phyloP scores from a whole-genome alignment of 805 yeast species.

The Lachancea mirantina region DNA sequence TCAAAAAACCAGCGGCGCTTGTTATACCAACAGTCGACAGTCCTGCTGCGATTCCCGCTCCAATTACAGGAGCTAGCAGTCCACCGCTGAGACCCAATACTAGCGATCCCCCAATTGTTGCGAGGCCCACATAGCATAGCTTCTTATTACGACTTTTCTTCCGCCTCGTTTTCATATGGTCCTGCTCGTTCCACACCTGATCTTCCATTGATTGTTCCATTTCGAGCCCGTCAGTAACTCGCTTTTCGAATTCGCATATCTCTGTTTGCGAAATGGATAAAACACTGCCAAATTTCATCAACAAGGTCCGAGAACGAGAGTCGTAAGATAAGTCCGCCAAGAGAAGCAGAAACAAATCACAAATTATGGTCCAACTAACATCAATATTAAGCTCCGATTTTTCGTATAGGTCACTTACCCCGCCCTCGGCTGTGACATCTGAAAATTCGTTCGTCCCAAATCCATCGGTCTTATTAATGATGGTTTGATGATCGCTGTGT shows the following conservation, averaged over 20 bases:
- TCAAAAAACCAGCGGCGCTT: constrained; percentile 89
- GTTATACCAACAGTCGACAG: constrained; percentile 87
- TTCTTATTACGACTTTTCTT: constrained; percentile 58
- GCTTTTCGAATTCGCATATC: constrained; percentile 78
- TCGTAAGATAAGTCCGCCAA: constrained; percentile 84
- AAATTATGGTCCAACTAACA: constrained; percentile 86
- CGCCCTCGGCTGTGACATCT: background rate
- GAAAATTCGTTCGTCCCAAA: background rate
- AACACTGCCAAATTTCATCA: constrained; percentile 57
- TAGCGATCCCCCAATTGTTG: constrained; percentile 92
- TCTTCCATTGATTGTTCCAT: constrained; percentile 71
- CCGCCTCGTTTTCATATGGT: constrained; percentile 64
- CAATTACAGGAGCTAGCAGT: constrained; percentile 91
- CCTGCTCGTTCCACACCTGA: constrained; percentile 66
- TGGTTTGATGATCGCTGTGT: constrained; percentile 7
- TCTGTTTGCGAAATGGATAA: constrained; percentile 59
- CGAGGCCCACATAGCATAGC: constrained; percentile 83
- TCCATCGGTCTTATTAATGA: constrained; percentile 6
- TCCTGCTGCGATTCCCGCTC: constrained; percentile 98
- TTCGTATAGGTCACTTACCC: constrained; percentile 24
- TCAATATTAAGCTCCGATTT: constrained; percentile 51
- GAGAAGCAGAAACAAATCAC: constrained; percentile 78
- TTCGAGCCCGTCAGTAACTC: constrained; percentile 86
- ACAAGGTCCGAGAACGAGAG: constrained; percentile 76
- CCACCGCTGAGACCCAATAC: constrained; percentile 96